phyloP scores from a whole-genome alignment of 805 yeast species.

The Ascoidea rubescens region DNA sequence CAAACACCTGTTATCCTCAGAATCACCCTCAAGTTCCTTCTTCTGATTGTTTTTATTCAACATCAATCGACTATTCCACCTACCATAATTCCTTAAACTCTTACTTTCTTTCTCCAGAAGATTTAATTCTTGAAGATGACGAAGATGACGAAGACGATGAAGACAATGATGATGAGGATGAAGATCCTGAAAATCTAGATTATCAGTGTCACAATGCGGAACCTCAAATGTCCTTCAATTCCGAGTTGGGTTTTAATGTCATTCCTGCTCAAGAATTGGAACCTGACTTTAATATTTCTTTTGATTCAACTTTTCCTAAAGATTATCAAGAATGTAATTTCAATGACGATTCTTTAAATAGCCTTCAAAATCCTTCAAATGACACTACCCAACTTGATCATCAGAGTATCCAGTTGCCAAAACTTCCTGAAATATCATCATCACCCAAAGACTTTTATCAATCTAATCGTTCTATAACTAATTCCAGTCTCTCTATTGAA shows the following conservation, averaged over 20 bases:
- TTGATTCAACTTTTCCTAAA: too few relatives aligned
- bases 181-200: not conserved
- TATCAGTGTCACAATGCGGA: not conserved
- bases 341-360: too few relatives aligned
- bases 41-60: not conserved
- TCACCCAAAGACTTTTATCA: too few relatives aligned
- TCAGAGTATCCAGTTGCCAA: too few relatives aligned
- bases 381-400: too few relatives aligned
- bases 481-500: too few relatives aligned
- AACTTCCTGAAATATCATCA: too few relatives aligned
- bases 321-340: too few relatives aligned
- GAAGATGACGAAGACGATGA: conserved; percentile 21
- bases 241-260: not conserved
- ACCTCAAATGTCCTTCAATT: not conserved
- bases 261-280: not conserved
- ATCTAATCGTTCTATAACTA: too few relatives aligned
- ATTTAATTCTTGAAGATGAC: conserved; percentile 1
- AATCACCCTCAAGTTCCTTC: conserved; percentile 1
- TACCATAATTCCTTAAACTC: not conserved
- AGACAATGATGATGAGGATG: conserved; percentile 5
- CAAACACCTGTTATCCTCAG: not conserved
- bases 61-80: not conserved
- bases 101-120: not conserved
- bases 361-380: too few relatives aligned
- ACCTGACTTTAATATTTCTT: not conserved